Conservation (phyloP, 805 yeast species). For the Pichia heedii region DNA sequence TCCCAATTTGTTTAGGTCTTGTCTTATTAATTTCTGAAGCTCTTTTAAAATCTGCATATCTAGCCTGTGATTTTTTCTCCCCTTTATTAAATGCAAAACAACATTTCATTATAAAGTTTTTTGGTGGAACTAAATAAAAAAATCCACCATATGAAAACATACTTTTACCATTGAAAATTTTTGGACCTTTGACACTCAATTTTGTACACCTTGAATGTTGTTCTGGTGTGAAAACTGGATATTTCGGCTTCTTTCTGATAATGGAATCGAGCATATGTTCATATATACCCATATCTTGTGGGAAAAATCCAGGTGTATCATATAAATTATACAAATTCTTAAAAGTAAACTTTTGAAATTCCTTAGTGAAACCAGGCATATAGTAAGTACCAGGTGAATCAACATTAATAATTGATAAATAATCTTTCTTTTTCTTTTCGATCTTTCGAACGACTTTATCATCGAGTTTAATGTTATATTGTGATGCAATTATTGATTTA, state of each 20-base stretch:
- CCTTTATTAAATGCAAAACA: constrained; percentile 26
- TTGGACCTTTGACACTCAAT: constrained; percentile 9
- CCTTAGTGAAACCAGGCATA: constrained; percentile 68
- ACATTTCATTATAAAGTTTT: constrained; percentile 37
- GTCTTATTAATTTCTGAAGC: constrained; percentile 22
- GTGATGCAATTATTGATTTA: constrained; percentile 29
- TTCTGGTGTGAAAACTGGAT: constrained; percentile 3
- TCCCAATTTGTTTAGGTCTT: constrained; percentile 20
- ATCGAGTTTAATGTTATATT: constrained; percentile 4
- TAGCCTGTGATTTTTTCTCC: constrained; percentile 33
- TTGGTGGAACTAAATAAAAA: constrained; percentile 49
- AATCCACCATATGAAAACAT: constrained; percentile 49
- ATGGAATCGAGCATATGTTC: constrained; percentile 18
- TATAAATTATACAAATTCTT: constrained; percentile 15
- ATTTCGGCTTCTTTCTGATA: constrained; percentile 6
- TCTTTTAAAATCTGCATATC: constrained; percentile 26
- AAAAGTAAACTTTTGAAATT: constrained; percentile 30
- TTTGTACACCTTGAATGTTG: constrained; percentile 5
- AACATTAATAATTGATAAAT: constrained; percentile 15
- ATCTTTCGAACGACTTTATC: constrained; percentile 18
- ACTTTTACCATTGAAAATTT: constrained; percentile 17
- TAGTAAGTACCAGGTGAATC: constrained; percentile 36
- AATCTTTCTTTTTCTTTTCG: constrained; percentile 5
- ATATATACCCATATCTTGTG: constrained; percentile 22
- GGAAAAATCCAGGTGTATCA: constrained; percentile 42